Evolutionary conservation across 768 basidiomycete genomes (phyloP).

Genomic region (Tylopilus balloui): DNA sequence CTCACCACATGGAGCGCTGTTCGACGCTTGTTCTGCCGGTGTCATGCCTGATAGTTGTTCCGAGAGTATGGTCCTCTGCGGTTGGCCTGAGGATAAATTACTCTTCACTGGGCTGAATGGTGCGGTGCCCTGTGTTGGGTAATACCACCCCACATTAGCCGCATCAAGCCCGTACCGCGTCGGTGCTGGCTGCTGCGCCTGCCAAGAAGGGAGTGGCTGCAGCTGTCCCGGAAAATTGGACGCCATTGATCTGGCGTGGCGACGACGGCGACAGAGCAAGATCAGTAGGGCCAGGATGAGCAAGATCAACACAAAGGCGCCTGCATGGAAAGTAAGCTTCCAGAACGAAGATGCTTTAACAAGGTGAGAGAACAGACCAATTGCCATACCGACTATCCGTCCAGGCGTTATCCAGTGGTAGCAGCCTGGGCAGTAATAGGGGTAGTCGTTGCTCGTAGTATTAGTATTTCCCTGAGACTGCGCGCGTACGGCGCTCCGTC

Average conservation of each 20-base stretch:
- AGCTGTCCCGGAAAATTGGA: slow-evolving; percentile 1
- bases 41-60: neutral
- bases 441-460: neutral
- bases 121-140: neutral
- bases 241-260: neutral
- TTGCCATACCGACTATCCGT: slow-evolving; percentile 23
- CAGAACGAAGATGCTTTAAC: neutral
- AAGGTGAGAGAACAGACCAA: slow-evolving; percentile 18
- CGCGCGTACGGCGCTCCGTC: slow-evolving; percentile 9
- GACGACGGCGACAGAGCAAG: slow-evolving; percentile 6
- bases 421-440: slow-evolving; percentile 10
- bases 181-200: slow-evolving; percentile 2
- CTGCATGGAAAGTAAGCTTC: slow-evolving; percentile 7
- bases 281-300: slow-evolving; percentile 6
- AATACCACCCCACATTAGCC: slow-evolving; percentile 3
- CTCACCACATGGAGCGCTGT: neutral
- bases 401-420: slow-evolving; percentile 23
- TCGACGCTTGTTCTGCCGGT: neutral
- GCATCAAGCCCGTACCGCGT: neutral
- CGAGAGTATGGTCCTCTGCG: neutral
- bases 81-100: neutral
- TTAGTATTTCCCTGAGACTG: too few species aligned
- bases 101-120: slow-evolving; percentile 2
- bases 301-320: slow-evolving; percentile 4
- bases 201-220: slow-evolving; percentile 9